phyloP scores from a whole-genome alignment of 176 grass and related monocot species.

The sorghum (Sorghum bicolor) region Sorghum_bicolor_NCBIv3 NC_012870.2:65113501-65114000 shows the following conservation, averaged over 20 bases:
- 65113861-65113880: conserved; percentile 15
- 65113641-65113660: neutral
- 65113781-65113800: conserved; percentile 8
- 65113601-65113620: neutral
- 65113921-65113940: conserved; percentile 97
- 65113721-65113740: conserved; percentile 5
- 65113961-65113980: conserved; percentile 81
- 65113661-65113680: neutral
- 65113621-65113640: neutral
- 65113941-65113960: conserved; percentile 92
- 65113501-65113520: neutral
- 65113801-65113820: neutral
- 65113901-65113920: conserved; percentile 40
- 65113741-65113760: neutral
- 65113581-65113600: neutral
- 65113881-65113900: conserved; percentile 10
- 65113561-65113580: neutral
- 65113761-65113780: neutral
- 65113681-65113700: neutral
- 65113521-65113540: conserved; percentile 1
- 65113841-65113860: conserved; percentile 7
- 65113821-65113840: neutral
- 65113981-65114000: conserved; percentile 75
- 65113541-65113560: neutral
- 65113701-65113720: neutral